Percentiles rank a stretch among this genome's conserved stretches.
These are phyloP conservation scores for Paecilomyces sp. DNA, from an alignment of 2,329 filamentous ascomycete genomes.

Conservation along the genomic window DNA sequence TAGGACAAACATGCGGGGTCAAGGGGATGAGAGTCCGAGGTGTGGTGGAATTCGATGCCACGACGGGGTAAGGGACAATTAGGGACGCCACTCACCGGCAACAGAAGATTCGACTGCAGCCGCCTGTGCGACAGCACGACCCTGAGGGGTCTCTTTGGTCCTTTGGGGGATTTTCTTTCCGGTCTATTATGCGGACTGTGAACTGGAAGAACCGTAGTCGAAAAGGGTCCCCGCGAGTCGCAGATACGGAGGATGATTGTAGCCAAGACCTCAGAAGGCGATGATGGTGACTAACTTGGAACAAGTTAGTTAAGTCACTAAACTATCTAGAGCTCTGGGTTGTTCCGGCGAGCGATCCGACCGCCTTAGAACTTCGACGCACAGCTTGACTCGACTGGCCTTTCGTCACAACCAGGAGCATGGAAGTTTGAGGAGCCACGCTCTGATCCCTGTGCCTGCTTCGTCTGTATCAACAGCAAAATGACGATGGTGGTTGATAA, in stretches of 20 bases:
- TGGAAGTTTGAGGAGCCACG: too few relatives aligned
- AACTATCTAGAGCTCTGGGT: too few relatives aligned
- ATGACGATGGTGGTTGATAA: too few relatives aligned
- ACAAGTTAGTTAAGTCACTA: too few relatives aligned
- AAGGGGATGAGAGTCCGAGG: background rate
- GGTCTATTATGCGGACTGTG: background rate
- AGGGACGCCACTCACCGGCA: background rate
- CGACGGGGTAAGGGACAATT: background rate
- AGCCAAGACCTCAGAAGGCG: background rate
- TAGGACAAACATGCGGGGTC: background rate
- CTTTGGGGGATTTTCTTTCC: background rate
- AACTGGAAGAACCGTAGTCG: background rate
- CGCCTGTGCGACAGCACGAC: background rate
- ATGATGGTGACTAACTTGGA: background rate
- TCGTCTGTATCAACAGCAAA: too few relatives aligned
- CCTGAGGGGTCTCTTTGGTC: background rate
- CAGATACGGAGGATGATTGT: background rate
- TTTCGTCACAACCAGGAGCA: too few relatives aligned
- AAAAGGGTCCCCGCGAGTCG: background rate
- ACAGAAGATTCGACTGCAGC: background rate
- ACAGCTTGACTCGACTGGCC: too few relatives aligned
- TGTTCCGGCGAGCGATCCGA: too few relatives aligned
- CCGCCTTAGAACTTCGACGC: too few relatives aligned
- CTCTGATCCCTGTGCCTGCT: too few relatives aligned
- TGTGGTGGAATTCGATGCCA: background rate